Conservation (phyloP, 768 basidiomycete species). For the Rhizopogon sp. region DNA sequence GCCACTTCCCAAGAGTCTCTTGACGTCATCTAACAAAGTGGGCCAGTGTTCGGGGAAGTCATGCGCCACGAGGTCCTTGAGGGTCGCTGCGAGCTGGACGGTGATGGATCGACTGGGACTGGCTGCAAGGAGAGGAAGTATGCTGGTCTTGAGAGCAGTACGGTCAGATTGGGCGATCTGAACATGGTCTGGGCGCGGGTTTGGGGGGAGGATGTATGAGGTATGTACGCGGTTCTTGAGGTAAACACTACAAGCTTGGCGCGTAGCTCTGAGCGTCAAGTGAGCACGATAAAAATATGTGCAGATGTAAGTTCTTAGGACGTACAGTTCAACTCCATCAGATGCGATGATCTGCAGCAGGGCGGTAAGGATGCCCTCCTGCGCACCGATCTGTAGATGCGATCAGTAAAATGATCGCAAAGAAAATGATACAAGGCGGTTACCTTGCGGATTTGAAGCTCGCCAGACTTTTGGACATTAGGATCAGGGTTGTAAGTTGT, state of each 20-base stretch:
- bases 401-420: constrained; percentile 1
- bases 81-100: constrained; percentile 66
- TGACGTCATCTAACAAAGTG: constrained; percentile 60
- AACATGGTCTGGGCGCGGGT: constrained; percentile 51
- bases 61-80: constrained; percentile 68
- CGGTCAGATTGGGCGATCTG: constrained; percentile 67
- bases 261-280: constrained; percentile 51
- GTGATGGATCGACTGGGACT: constrained; percentile 66
- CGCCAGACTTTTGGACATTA: constrained; percentile 79
- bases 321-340: constrained; percentile 74
- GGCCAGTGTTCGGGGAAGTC: constrained; percentile 84
- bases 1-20: constrained; percentile 54
- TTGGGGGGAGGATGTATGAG: constrained; percentile 44
- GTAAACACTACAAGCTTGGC: constrained; percentile 83
- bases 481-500: constrained; percentile 81
- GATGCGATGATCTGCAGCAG: constrained; percentile 81
- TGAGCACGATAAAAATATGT: not conserved
- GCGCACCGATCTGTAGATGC: constrained; percentile 56
- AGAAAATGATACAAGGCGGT: not conserved
- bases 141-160: constrained; percentile 59
- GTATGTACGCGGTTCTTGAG: constrained; percentile 84
- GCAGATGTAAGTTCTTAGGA: constrained; percentile 11
- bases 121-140: constrained; percentile 66
- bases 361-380: constrained; percentile 81
- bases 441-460: constrained; percentile 87